phyloP scores from a whole-genome alignment of 2,329 filamentous ascomycete species.

The Phaeosphaeriaceae sp. region DNA sequence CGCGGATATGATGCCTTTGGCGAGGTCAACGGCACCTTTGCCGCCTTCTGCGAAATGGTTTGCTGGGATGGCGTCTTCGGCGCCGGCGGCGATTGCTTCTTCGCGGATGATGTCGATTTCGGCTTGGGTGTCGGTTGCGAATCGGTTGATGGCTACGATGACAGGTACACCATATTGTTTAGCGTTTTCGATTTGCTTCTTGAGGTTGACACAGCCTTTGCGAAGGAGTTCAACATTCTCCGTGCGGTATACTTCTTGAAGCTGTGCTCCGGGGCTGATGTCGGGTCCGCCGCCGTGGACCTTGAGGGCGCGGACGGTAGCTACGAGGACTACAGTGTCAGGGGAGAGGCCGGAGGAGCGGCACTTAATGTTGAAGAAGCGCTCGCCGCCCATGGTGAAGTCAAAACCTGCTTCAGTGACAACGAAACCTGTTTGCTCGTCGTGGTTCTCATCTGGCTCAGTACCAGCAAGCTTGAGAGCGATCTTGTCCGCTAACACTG shows the following conservation, averaged over 20 bases:
- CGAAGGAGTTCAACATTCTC: conserved; percentile 94
- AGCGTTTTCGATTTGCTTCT: conserved; percentile 93
- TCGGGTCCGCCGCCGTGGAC: conserved; percentile 96
- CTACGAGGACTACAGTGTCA: conserved; percentile 92
- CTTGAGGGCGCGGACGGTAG: conserved; percentile 93
- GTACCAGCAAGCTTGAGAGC: conserved; percentile 95
- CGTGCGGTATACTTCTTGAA: conserved; percentile 87
- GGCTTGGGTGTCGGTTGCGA: conserved; percentile 90
- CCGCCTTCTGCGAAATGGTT: conserved; percentile 98
- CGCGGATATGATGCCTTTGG: conserved; percentile 82
- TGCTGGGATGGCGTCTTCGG: conserved; percentile 89
- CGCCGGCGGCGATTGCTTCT: conserved; percentile 88
- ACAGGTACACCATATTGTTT: conserved; percentile 89
- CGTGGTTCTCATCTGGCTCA: conserved; percentile 85
- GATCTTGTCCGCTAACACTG: conserved; percentile 91
- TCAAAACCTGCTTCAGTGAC: conserved; percentile 98
- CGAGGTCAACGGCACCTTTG: conserved; percentile 85
- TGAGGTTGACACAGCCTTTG: conserved; percentile 89
- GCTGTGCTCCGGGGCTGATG: conserved; percentile 82
- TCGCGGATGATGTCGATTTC: conserved; percentile 89
- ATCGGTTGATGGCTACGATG: conserved; percentile 96
- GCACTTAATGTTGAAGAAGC: conserved; percentile 99
- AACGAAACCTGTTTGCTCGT: conserved; percentile 85
- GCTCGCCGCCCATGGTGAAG: conserved; percentile 99
- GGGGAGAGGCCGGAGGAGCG: conserved; percentile 90